Evolutionary conservation across 495 filamentous ascomycete species (phyloP).

Genomic region (Penicillium malachiteum): DNA sequence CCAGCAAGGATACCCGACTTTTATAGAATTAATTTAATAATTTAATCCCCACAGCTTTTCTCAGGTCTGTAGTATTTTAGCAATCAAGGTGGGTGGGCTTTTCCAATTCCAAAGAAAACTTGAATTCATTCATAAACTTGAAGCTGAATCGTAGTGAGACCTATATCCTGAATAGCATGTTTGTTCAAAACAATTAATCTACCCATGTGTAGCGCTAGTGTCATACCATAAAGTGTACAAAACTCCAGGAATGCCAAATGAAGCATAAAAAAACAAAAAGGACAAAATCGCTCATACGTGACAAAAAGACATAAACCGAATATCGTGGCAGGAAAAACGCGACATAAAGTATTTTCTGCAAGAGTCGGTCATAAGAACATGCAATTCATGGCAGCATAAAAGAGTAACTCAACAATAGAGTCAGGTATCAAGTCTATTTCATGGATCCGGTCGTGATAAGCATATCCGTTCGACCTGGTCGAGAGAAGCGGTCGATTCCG

Average conservation of each 20-base stretch:
- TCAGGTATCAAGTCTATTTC: constrained; percentile 14
- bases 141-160: too few relatives aligned
- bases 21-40: neutral
- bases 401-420: neutral
- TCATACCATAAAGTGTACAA: neutral
- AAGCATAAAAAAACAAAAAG: neutral
- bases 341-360: neutral
- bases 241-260: constrained; percentile 12
- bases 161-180: too few relatives aligned
- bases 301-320: neutral
- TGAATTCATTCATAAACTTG: neutral
- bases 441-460: constrained; percentile 40
- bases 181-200: constrained; percentile 4
- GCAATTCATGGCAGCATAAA: constrained; percentile 15
- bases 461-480: constrained; percentile 48
- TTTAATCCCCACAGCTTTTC: too few relatives aligned
- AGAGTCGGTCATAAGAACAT: constrained; percentile 13
- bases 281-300: neutral
- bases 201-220: constrained; percentile 1
- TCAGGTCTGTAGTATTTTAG: too few relatives aligned
- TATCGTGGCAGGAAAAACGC: neutral
- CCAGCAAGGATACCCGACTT: too few relatives aligned
- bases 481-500: constrained; percentile 60
- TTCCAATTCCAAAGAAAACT: too few relatives aligned
- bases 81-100: too few relatives aligned